Conservation (phyloP, 306 rosid genomes). For the Quercus rubra region DNA sequence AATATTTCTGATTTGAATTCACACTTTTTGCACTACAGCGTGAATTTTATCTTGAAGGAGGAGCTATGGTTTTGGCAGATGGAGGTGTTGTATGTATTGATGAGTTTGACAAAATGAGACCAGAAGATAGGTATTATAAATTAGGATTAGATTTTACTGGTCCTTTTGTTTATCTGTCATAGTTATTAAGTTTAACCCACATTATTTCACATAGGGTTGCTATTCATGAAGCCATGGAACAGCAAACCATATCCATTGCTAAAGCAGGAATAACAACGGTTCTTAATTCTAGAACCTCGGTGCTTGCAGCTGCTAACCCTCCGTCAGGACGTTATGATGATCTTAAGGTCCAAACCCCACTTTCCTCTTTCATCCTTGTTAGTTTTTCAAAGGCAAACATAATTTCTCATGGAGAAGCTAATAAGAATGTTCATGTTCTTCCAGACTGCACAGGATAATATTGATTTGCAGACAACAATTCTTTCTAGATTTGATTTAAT, state of each 20-base stretch:
- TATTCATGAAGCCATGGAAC: slow-evolving; percentile 99
- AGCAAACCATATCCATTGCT: slow-evolving; percentile 97
- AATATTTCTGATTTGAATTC: slow-evolving; percentile 21
- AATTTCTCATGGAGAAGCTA: slow-evolving; percentile 15
- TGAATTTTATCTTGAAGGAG: slow-evolving; percentile 99
- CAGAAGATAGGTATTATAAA: slow-evolving; percentile 86
- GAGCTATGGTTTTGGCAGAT: slow-evolving; percentile 99
- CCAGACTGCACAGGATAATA: slow-evolving; percentile 99
- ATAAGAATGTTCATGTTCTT: slow-evolving; percentile 23
- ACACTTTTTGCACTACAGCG: slow-evolving; percentile 52
- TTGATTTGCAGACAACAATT: slow-evolving; percentile 98
- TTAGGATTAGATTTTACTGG: slow-evolving; percentile 13
- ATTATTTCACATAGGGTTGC: slow-evolving; percentile 66
- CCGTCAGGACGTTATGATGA: slow-evolving; percentile 99
- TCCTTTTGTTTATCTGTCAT: background rate
- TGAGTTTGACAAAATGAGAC: slow-evolving; percentile 98
- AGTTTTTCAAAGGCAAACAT: slow-evolving; percentile 1
- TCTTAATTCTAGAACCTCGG: slow-evolving; percentile 97
- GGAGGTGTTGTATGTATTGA: slow-evolving; percentile 99
- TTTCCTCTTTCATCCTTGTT: background rate
- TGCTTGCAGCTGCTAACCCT: slow-evolving; percentile 99
- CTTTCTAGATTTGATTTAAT: slow-evolving; percentile 95
- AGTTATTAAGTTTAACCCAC: background rate
- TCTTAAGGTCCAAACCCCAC: slow-evolving; percentile 61
- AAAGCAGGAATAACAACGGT: slow-evolving; percentile 99